Conservation (phyloP, 345 rosid species). For the Garcia nutans region DNA sequence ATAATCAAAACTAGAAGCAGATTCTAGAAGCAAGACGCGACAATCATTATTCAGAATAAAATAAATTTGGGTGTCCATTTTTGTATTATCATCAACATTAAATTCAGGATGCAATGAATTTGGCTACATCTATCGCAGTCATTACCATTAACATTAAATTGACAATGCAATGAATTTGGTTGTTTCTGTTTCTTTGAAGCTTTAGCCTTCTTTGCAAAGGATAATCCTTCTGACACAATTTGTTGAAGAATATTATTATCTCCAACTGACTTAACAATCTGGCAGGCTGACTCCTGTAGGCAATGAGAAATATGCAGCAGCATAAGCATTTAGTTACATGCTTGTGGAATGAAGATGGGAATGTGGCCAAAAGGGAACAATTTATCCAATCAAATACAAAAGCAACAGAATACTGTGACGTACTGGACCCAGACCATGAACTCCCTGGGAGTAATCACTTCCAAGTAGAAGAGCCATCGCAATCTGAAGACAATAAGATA, state of each 20-base stretch:
- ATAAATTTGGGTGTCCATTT: background rate
- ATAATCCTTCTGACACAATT: conserved; percentile 53
- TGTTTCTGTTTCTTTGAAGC: conserved; percentile 48
- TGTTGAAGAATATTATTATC: conserved; percentile 59
- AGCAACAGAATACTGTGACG: conserved; percentile 29
- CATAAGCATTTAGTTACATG: conserved; percentile 8
- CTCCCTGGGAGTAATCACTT: conserved; percentile 80
- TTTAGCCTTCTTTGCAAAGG: conserved; percentile 49
- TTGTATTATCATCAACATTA: conserved; percentile 41
- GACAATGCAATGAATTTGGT: conserved; percentile 30
- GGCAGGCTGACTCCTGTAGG: conserved; percentile 80
- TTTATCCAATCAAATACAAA: background rate
- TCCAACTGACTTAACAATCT: conserved; percentile 65
- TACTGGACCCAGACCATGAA: conserved; percentile 83
- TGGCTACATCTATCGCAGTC: background rate
- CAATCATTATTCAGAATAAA: conserved; percentile 14
- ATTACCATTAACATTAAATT: conserved; percentile 45
- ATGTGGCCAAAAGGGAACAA: background rate
- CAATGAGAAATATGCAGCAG: conserved; percentile 10
- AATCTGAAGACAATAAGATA: conserved; percentile 45
- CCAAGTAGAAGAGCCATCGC: conserved; percentile 85
- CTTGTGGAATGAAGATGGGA: background rate
- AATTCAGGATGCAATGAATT: conserved; percentile 11
- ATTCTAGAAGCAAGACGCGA: conserved; percentile 9
- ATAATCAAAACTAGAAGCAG: conserved; percentile 15